Conservation (phyloP, 441 rosid genomes). For the Adansonia madagascariensis region DNA sequence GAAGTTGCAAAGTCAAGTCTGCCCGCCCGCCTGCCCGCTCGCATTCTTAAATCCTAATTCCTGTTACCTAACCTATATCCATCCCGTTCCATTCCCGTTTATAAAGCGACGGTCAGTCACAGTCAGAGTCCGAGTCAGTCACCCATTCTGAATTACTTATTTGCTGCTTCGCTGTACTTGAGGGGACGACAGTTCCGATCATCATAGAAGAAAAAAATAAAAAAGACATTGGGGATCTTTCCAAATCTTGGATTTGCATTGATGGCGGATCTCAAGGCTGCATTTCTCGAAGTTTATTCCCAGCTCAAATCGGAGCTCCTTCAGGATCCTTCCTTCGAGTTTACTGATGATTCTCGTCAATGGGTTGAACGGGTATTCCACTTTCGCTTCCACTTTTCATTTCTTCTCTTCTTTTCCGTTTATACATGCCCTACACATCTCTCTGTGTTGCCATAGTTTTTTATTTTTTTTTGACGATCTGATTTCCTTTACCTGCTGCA, state of each 20-base stretch:
- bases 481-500: slow-evolving; percentile 37
- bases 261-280: slow-evolving; percentile 76
- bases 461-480: slow-evolving; percentile 9
- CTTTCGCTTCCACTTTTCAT: not conserved
- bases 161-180: not conserved
- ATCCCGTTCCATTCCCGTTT: too few species aligned
- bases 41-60: too few species aligned
- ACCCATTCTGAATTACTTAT: not conserved
- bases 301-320: slow-evolving; percentile 67
- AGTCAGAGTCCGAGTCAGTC: not conserved
- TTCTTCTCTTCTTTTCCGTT: not conserved
- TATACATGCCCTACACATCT: too few species aligned
- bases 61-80: too few species aligned
- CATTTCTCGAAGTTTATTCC: slow-evolving; percentile 56
- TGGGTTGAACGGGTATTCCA: slow-evolving; percentile 66
- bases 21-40: too few species aligned
- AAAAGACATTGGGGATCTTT: not conserved
- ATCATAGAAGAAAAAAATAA: not conserved
- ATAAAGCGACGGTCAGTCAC: not conserved
- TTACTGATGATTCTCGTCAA: slow-evolving; percentile 62
- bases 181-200: not conserved
- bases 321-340: slow-evolving; percentile 71
- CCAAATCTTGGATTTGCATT: slow-evolving; percentile 16
- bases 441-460: not conserved
- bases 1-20: too few species aligned